Evolutionary conservation across 345 rosid genomes (phyloP).

Genomic region (Balakata baccata): DNA sequence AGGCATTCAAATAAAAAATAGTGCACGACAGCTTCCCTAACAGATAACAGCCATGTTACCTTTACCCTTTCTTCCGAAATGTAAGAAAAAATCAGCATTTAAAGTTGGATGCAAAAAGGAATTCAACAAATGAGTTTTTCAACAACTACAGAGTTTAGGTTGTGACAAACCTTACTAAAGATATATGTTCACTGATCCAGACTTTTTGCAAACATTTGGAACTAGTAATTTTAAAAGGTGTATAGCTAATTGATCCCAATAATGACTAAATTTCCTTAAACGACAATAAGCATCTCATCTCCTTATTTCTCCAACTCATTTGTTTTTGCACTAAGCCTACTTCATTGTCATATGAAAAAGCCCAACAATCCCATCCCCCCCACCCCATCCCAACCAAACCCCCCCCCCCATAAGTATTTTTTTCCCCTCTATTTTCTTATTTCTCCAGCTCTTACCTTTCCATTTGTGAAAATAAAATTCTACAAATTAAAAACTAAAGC

Average conservation of each 20-base stretch:
- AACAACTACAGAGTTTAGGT: constrained; percentile 11
- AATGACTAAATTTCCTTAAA: no score
- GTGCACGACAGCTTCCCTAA: constrained; percentile 78
- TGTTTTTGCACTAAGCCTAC: no score
- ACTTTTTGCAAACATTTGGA: constrained; percentile 56
- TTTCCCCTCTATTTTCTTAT: no score
- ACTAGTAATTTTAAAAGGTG: constrained; percentile 54
- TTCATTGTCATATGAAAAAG: no score
- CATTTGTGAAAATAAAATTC: no score
- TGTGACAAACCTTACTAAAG: constrained; percentile 64
- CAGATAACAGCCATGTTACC: constrained; percentile 81
- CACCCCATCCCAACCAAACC: no score
- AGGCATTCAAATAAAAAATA: constrained; percentile 63
- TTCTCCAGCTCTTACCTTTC: no score
- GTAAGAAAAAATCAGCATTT: constrained; percentile 30
- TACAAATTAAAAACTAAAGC: no score
- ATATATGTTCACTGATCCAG: constrained; percentile 66
- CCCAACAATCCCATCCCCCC: no score
- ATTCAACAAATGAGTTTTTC: constrained; percentile 6
- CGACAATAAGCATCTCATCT: no score
- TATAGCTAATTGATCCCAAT: constrained; percentile 51
- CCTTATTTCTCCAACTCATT: no score
- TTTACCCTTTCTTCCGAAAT: constrained; percentile 86
- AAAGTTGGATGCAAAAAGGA: constrained; percentile 18
- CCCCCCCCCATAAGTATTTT: no score